Evolutionary conservation across 2,329 filamentous ascomycete species (phyloP), one percentile per base, ranked within the genome.

Genomic region (Fonsecaea pedrosoi): DNA sequence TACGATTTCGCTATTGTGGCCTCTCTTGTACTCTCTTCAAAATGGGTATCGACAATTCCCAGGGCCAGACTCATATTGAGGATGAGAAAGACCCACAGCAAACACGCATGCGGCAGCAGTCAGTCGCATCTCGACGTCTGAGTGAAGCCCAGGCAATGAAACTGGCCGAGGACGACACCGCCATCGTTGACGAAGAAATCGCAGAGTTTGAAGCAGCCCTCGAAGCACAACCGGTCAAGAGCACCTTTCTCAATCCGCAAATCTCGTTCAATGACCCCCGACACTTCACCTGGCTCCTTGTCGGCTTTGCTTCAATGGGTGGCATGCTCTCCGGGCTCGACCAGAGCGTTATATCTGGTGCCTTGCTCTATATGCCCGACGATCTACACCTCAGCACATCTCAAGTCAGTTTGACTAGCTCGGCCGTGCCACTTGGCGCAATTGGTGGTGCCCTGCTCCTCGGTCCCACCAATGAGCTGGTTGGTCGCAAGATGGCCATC

Each of bases 221-320:
- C 15, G 66, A 70, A 30, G 68, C 65, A 12, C 70, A 64, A 13
- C 71, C 71, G 9, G 61, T 72, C 61, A 64, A 69, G 48, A 63
- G 67, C 34, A 48, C 70, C 15, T 66, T 72, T 56, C 67, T 72
- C 62, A 68, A 68, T 57, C 71, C 70, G 10, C 64, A 89, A 48
- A 69, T 89, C 53, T 78, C 85, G 40, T 87, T 90, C 78, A 82
- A 81, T 59, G 84, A 90, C 75, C 87, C 88, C 0, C 85, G 81
- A 61, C 78, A 87, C 73, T 92, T 91, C 75, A 92, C 89, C 32
- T 90, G 84, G 81, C 78, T 90, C 15, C 82, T 91, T 13, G 88
- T 90, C 54, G 86, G 83, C 0, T 92, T 92, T 72, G 89, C 89
- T n/a, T 90, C 87, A 15, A 90, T 92, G 87, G 89, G 90, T 58